A percentile compares a stretch with the other conserved stretches of the same genome.
Evolutionary conservation across 2,329 filamentous ascomycete species (phyloP).

Genomic region (Aspergillus sp.): DNA sequence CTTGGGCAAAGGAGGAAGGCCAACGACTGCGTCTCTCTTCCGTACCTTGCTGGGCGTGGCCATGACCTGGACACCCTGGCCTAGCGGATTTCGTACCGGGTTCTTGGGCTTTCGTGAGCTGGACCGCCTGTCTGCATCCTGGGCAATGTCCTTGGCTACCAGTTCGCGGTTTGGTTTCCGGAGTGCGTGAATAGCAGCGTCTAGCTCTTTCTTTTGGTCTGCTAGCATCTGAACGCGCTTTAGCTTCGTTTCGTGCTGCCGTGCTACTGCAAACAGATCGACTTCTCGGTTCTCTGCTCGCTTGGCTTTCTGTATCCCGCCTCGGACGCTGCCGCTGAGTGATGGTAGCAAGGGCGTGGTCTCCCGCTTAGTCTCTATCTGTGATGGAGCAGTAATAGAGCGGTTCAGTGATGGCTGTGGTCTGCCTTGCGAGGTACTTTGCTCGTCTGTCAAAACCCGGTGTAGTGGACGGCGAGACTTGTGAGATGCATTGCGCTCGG

Average conservation of each 20-base stretch:
- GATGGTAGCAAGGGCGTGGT: conserved; percentile 40
- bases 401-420: conserved; percentile 40
- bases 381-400: conserved; percentile 43
- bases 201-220: conserved; percentile 50
- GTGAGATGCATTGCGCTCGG: conserved; percentile 30
- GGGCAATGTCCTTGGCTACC: conserved; percentile 46
- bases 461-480: conserved; percentile 43
- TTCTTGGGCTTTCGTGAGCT: conserved; percentile 42
- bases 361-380: conserved; percentile 42
- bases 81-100: conserved; percentile 41
- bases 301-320: conserved; percentile 46
- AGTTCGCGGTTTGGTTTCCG: conserved; percentile 50
- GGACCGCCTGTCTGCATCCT: conserved; percentile 42
- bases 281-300: conserved; percentile 50
- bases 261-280: conserved; percentile 47
- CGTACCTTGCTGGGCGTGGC: conserved; percentile 46
- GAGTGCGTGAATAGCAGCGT: conserved; percentile 48
- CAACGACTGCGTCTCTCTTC: conserved; percentile 30
- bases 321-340: conserved; percentile 37
- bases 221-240: conserved; percentile 46
- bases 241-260: conserved; percentile 47
- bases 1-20: conserved; percentile 28
- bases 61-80: conserved; percentile 49
- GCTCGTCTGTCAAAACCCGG: conserved; percentile 48
- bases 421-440: conserved; percentile 31